Percentiles rank a stretch among this genome's conserved stretches.
phyloP scores from a whole-genome alignment of 2,329 filamentous ascomycete species.

The Aphanocladium album region DNA sequence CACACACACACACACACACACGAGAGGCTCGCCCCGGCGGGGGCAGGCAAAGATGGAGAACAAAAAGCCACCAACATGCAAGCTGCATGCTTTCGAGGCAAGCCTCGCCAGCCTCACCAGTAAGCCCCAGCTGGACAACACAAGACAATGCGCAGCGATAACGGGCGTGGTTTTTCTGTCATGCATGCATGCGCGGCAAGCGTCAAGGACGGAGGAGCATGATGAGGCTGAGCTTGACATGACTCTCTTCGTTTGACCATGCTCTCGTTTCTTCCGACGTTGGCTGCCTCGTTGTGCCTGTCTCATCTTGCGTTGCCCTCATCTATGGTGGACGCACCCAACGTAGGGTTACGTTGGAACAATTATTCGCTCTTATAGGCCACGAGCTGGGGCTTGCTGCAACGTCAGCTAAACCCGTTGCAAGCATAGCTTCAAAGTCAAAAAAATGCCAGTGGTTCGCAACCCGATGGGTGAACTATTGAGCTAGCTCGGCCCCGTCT shows the following conservation, averaged over 20 bases:
- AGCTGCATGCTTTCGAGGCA: neutral
- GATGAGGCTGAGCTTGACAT: neutral
- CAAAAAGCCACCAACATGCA: neutral
- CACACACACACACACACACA: too few relatives aligned
- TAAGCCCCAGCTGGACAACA: slow-evolving; percentile 3
- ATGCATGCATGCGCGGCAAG: neutral
- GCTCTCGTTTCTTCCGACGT: neutral
- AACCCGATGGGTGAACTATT: neutral
- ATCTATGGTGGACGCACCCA: neutral
- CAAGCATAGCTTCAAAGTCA: slow-evolving; percentile 1
- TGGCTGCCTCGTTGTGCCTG: neutral
- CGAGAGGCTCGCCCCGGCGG: neutral
- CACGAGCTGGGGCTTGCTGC: too few relatives aligned
- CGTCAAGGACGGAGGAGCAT: neutral
- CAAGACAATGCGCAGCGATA: neutral
- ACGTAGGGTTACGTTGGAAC: neutral
- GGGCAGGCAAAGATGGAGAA: too few relatives aligned
- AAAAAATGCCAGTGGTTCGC: neutral
- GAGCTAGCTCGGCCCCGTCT: neutral
- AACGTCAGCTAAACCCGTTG: slow-evolving; percentile 3
- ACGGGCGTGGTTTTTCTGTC: neutral
- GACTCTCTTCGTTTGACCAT: neutral
- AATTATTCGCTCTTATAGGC: too few relatives aligned
- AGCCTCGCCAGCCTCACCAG: slow-evolving; percentile 6
- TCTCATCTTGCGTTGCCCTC: neutral